Evolutionary conservation across 148 eudicot genomes (phyloP), one percentile per base, ranked within the genome.

Genomic region (Rhododendron henanense): DNA sequence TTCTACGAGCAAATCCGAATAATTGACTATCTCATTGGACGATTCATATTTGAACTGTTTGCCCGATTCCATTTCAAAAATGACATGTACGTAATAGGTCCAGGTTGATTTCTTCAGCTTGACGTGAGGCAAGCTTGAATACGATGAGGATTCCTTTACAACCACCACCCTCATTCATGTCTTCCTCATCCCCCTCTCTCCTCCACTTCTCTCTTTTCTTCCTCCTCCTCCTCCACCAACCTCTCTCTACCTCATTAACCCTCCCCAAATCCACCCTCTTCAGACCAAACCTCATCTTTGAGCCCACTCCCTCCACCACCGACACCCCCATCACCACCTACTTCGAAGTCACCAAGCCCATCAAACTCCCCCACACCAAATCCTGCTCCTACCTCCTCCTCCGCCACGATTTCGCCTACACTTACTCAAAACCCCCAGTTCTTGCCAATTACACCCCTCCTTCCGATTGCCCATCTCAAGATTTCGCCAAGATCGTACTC

Each of bases 271-370:
- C 90, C 45, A 6, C 89, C 84, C 81, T 87, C 23, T 86, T 90
- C 89, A 63, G 85, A 88, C 85, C 91, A 37, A 57, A 87, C 6
- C 85, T 86, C 84, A 76, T 83, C 81, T 65, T 85, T 63, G 69
- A 77, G 10, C 83, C 86, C 84, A 37, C 44, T 78, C 89, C 85
- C 65, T 41, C 89, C 59, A 53, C 7, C 55, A 18, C 71, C 50
- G 69, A 85, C 81, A 1, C 78, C 63, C 69, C 90, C 71, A 92
- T 93, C 41, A 91, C 90, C 67, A 74, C 84, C 13, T 95, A 80
- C 91, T 96, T 96, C 75, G 92, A 96, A 82, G 99, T 96, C 78
- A 92, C 94, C 81, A 91, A 89, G 48, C 98, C 96, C 53, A 88
- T 93, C 82, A 41, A 88, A 44, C 86, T 87, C 13, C 93, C 95